Evolutionary conservation across 768 basidiomycete genomes (phyloP).

Genomic region (Ramaria rubella): DNA sequence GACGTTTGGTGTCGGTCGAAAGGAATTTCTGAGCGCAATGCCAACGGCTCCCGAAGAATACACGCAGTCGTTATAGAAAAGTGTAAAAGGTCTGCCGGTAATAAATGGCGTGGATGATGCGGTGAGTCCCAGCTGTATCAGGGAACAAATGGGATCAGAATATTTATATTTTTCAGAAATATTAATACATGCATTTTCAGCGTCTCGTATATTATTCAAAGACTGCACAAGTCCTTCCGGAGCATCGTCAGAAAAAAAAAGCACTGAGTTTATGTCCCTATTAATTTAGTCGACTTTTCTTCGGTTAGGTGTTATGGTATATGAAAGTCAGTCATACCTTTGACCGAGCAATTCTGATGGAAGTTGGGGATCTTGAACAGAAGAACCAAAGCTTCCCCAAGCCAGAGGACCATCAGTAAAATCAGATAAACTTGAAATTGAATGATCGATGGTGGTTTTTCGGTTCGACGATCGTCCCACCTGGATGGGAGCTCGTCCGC

Average conservation of each 20-base stretch:
- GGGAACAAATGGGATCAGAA: neutral
- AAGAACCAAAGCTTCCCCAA: neutral
- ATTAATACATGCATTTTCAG: constrained; percentile 38
- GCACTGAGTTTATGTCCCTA: constrained; percentile 27
- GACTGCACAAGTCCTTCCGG: constrained; percentile 38
- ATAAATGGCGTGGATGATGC: constrained; percentile 75
- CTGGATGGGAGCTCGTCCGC: constrained; percentile 49
- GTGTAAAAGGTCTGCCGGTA: constrained; percentile 66
- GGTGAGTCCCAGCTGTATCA: constrained; percentile 54
- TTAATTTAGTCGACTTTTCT: neutral
- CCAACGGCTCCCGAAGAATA: constrained; percentile 66
- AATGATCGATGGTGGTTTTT: neutral
- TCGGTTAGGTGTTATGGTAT: neutral
- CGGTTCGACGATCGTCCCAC: constrained; percentile 57
- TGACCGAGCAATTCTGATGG: neutral
- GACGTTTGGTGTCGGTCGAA: constrained; percentile 16
- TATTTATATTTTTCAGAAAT: neutral
- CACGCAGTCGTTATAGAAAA: constrained; percentile 52
- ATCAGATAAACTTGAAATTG: neutral
- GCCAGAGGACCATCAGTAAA: neutral
- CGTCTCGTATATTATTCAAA: constrained; percentile 39
- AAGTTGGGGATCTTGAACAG: neutral
- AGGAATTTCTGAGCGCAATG: constrained; percentile 36
- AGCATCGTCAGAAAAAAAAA: constrained; percentile 53
- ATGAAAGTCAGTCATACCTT: neutral